Percentiles rank a stretch among this genome's conserved stretches.
These are phyloP conservation scores for Peltaster fructicola DNA, from an alignment of 2,329 filamentous ascomycete species.

Conservation along the genomic window DNA sequence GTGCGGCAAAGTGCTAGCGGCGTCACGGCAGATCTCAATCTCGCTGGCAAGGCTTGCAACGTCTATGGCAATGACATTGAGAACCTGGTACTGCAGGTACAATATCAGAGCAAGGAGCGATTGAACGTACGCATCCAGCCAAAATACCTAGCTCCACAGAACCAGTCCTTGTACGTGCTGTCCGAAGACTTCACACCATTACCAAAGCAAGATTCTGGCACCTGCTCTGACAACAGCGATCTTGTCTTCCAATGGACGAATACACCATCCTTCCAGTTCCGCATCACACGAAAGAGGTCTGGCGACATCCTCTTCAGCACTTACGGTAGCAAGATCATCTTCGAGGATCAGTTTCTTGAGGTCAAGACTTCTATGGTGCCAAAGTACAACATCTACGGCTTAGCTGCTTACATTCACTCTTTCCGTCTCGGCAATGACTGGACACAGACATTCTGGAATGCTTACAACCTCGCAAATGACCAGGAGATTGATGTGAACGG, in stretches of 20 bases:
- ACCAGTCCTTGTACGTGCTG: constrained; percentile 12
- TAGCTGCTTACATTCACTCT: constrained; percentile 14
- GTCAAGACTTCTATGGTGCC: constrained; percentile 13
- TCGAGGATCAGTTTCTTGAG: constrained; percentile 18
- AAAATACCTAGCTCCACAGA: constrained; percentile 10
- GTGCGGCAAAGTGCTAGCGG: constrained; percentile 9
- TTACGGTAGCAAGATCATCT: constrained; percentile 14
- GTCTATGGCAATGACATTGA: constrained; percentile 16
- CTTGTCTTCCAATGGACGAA: constrained; percentile 15
- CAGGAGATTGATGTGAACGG: constrained; percentile 12
- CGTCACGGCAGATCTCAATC: constrained; percentile 13
- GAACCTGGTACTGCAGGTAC: constrained; percentile 11
- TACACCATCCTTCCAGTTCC: constrained; percentile 15
- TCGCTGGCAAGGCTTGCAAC: constrained; percentile 15
- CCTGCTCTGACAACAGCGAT: constrained; percentile 10
- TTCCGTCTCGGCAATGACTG: constrained; percentile 16
- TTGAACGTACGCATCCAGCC: constrained; percentile 11
- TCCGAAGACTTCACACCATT: constrained; percentile 6
- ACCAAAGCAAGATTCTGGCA: constrained; percentile 4
- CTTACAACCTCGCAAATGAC: constrained; percentile 13
- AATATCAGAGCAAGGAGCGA: constrained; percentile 14
- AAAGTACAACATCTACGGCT: constrained; percentile 17
- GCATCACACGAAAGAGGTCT: constrained; percentile 9
- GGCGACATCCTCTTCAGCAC: constrained; percentile 17
- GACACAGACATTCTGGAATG: constrained; percentile 18